phyloP scores from a whole-genome alignment of 2,329 filamentous ascomycete species.

The Monilinia polystroma region DNA sequence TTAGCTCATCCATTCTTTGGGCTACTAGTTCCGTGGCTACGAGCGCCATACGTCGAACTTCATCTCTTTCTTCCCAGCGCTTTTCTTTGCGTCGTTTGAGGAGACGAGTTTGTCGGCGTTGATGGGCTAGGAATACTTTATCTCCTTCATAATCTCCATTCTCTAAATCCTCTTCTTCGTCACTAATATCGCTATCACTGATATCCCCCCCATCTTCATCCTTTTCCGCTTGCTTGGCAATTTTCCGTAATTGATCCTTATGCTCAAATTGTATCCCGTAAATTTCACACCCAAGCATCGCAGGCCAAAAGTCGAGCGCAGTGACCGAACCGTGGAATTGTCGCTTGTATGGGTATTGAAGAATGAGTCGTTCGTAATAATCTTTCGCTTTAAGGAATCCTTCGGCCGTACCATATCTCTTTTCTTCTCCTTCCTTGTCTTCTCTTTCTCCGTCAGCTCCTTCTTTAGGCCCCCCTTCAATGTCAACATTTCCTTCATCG shows the following conservation, averaged over 20 bases:
- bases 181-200: slow-evolving; percentile 28
- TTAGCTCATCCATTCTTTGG: slow-evolving; percentile 66
- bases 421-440: slow-evolving; percentile 17
- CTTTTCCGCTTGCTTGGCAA: slow-evolving; percentile 39
- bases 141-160: slow-evolving; percentile 26
- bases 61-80: slow-evolving; percentile 37
- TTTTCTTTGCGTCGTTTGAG: slow-evolving; percentile 29
- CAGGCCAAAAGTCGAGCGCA: slow-evolving; percentile 76
- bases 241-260: slow-evolving; percentile 45
- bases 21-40: slow-evolving; percentile 61
- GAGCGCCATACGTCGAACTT: slow-evolving; percentile 33
- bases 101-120: slow-evolving; percentile 27
- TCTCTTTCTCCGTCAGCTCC: slow-evolving; percentile 22
- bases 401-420: slow-evolving; percentile 44
- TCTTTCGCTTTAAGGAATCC: slow-evolving; percentile 58
- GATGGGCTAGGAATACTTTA: slow-evolving; percentile 29
- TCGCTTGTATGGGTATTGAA: slow-evolving; percentile 69
- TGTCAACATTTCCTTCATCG: slow-evolving; percentile 14
- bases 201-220: slow-evolving; percentile 35
- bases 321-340: slow-evolving; percentile 59
- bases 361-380: slow-evolving; percentile 77
- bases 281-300: slow-evolving; percentile 78
- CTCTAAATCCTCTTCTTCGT: slow-evolving; percentile 24
- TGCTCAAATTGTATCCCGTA: slow-evolving; percentile 68
- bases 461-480: slow-evolving; percentile 19